These are phyloP conservation scores for Murraya koenigii DNA, from an alignment of 345 rosid genomes.

Conservation along the genomic window DNA sequence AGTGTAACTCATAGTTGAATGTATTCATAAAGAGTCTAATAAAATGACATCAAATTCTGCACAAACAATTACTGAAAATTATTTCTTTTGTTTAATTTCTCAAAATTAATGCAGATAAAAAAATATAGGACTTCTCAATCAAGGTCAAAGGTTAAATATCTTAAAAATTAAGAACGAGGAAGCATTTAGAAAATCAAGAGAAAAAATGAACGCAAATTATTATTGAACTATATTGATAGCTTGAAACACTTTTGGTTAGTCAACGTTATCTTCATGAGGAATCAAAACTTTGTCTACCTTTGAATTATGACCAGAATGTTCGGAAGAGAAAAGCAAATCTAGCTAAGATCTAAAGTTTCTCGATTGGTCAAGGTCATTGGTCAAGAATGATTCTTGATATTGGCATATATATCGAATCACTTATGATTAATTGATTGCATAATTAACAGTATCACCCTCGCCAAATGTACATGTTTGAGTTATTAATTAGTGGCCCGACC, in stretches of 20 bases:
- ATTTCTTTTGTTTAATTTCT: too few species aligned
- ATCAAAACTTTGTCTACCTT: background rate
- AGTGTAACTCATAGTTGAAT: too few species aligned
- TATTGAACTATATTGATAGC: too few species aligned
- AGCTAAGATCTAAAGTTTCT: background rate
- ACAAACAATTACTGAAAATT: too few species aligned
- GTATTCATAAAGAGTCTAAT: too few species aligned
- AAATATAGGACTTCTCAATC: too few species aligned
- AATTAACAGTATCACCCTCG: too few species aligned
- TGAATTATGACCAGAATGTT: constrained; percentile 1
- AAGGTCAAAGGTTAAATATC: too few species aligned
- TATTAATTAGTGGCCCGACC: too few species aligned
- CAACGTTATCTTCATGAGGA: background rate
- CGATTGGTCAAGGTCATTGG: constrained; percentile 7
- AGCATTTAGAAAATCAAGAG: background rate
- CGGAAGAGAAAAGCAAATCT: background rate
- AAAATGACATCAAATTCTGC: too few species aligned
- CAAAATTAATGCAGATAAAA: too few species aligned
- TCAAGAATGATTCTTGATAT: constrained; percentile 1
- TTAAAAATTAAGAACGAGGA: background rate
- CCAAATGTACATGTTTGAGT: too few species aligned
- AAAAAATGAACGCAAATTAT: background rate
- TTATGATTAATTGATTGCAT: background rate
- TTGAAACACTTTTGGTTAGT: background rate
- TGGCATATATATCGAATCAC: background rate